phyloP scores from a whole-genome alignment of 2,329 filamentous ascomycete species.

The Aspergillus luchuensis region DNA sequence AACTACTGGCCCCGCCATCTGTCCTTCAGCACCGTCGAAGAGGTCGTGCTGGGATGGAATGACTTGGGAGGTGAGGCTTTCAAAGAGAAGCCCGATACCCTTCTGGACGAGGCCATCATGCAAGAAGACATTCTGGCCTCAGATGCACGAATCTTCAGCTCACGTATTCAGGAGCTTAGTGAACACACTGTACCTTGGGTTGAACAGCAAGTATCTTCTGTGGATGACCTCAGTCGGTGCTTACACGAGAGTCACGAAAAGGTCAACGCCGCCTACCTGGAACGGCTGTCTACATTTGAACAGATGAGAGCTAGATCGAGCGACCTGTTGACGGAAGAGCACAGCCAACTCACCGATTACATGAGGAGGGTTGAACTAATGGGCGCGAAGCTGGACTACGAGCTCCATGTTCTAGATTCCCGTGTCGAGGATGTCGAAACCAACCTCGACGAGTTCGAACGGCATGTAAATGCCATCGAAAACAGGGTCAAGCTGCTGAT shows the following conservation, averaged over 20 bases:
- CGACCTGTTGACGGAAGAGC: conserved; percentile 70
- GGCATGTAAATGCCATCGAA: conserved; percentile 73
- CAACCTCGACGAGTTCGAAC: conserved; percentile 75
- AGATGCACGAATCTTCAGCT: conserved; percentile 39
- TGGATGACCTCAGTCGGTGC: conserved; percentile 63
- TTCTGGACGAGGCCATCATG: conserved; percentile 45
- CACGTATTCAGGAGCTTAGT: conserved; percentile 41
- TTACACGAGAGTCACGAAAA: conserved; percentile 66
- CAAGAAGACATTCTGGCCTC: conserved; percentile 43
- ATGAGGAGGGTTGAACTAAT: conserved; percentile 79
- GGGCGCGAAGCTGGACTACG: conserved; percentile 86
- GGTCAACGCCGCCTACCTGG: conserved; percentile 67
- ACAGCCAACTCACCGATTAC: conserved; percentile 67
- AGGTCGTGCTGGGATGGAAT: conserved; percentile 44
- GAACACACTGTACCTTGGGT: conserved; percentile 46
- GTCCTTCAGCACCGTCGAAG: conserved; percentile 52
- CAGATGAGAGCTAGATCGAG: conserved; percentile 67
- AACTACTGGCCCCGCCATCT: conserved; percentile 45
- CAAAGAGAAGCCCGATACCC: conserved; percentile 39
- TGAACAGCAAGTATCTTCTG: conserved; percentile 44
- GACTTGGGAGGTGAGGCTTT: conserved; percentile 28
- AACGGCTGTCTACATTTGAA: conserved; percentile 70
- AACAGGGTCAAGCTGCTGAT: conserved; percentile 64
- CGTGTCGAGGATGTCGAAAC: conserved; percentile 87
- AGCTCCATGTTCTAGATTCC: conserved; percentile 75